Base-by-base conservation (phyloP, 2,329 filamentous ascomycete genomes). In the Tothia fuscella region DNA sequence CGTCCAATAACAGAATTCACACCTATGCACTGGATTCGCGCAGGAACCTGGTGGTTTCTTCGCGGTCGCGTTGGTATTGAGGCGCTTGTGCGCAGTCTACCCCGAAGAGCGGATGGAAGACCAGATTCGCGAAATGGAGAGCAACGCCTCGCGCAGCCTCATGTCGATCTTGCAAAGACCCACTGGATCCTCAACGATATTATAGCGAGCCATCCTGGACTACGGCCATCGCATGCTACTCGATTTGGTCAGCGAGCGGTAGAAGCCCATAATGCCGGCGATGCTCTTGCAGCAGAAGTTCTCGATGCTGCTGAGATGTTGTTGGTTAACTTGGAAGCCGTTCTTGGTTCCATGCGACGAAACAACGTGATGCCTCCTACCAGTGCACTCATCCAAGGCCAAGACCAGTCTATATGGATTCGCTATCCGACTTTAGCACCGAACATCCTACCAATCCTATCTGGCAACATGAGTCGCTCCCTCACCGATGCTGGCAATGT, bases 21-120 rank as follows among this genome's bases (percentile, higher is more conserved):
- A 0, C 68, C 80, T 1, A 67, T 71, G 35, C 76, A 86, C 46
- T 80, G 88, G 65, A 68, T 81, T 7, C 73, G 83, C 44, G 80
- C 78, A 19, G 79, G 77, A 3, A 66, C 84, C 1, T 95, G 88
- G 88, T 95, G 88, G 88, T 93, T 94, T 53, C 56, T 93, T 34
- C 81, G 76, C 50, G 88, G 87, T 16, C 78, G 87, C 47, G 75
- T 79, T 53, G 77, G 78, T 7, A 68, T 94, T 39, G 88, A 94
- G 57, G 60, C 64, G 10, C 68, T 80, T 29, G 78, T 93, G 35
- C 72, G 84, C 46, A 78, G 76, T 40, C 71, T 75, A 5, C 71
- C 78, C 22, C 62, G 66, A 26, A 67, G 61, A 31, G 66, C 71
- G 4, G 70, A 76, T 46, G 65, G 49, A 65, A 70, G 32, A 44